Evolutionary conservation across 345 rosid genomes (phyloP).

Genomic region (Arabidopsis arenosa): DNA sequence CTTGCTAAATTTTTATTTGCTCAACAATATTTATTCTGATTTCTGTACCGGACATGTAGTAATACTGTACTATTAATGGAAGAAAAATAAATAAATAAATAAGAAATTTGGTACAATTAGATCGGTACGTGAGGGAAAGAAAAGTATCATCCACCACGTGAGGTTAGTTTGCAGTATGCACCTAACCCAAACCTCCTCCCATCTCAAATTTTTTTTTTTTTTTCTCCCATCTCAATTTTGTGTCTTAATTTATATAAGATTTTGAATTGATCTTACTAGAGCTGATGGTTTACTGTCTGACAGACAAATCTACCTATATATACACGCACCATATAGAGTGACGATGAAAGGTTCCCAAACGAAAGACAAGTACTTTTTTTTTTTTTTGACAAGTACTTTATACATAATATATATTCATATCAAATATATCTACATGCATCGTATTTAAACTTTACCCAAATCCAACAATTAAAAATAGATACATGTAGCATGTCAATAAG

Average conservation of each 20-base stretch:
- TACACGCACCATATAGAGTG: neutral
- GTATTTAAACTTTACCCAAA: neutral
- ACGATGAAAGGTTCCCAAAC: neutral
- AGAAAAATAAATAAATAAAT: neutral
- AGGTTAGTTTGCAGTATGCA: conserved; percentile 22
- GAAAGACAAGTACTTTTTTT: neutral
- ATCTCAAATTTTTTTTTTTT: neutral
- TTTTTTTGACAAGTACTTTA: too few species aligned
- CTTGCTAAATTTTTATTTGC: too few species aligned
- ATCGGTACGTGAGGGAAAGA: conserved; percentile 12
- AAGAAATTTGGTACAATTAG: conserved; percentile 11
- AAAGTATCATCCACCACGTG: conserved; percentile 30
- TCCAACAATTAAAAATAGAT: neutral
- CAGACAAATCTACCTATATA: neutral
- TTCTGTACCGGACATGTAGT: neutral
- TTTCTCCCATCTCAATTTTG: neutral
- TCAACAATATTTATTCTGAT: neutral
- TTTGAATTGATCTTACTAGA: neutral
- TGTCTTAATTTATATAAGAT: neutral
- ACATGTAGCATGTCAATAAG: too few species aligned
- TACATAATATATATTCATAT: neutral
- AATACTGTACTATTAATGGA: neutral
- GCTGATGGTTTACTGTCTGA: neutral
- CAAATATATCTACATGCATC: too few species aligned
- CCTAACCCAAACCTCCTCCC: conserved; percentile 13